These are phyloP conservation scores for Hymenoscyphus albidus DNA, from an alignment of 2,329 filamentous ascomycete genomes.

Conservation along the genomic window DNA sequence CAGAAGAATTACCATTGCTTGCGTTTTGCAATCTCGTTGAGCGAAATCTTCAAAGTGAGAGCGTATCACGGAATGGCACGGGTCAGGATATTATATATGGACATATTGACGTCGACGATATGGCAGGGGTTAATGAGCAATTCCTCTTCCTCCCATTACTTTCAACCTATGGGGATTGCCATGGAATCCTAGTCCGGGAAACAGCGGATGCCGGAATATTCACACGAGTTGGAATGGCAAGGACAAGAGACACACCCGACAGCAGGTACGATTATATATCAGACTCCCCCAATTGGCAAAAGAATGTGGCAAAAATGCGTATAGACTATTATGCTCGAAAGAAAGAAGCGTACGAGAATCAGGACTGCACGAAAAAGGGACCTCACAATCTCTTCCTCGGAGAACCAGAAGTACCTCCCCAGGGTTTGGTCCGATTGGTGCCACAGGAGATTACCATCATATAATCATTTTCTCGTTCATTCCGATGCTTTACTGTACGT, in stretches of 20 bases:
- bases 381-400: neutral
- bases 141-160: neutral
- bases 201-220: neutral
- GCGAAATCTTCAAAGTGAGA: neutral
- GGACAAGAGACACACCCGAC: fast-evolving
- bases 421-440: neutral
- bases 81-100: neutral
- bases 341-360: neutral
- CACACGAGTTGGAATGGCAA: neutral
- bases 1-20: neutral
- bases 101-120: neutral
- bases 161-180: neutral
- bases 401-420: neutral
- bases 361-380: neutral
- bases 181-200: neutral
- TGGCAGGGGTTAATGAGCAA: neutral
- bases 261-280: neutral
- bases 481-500: neutral
- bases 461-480: neutral
- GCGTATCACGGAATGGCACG: neutral
- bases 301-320: neutral
- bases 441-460: neutral
- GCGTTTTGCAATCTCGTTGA: neutral
- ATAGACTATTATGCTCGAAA: neutral
- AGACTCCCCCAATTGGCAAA: neutral